Percentiles rank a stretch among this genome's conserved stretches.
phyloP scores from a whole-genome alignment of 192 early-diverging fungal genomes.

The Haplosporangium gracile region DNA sequence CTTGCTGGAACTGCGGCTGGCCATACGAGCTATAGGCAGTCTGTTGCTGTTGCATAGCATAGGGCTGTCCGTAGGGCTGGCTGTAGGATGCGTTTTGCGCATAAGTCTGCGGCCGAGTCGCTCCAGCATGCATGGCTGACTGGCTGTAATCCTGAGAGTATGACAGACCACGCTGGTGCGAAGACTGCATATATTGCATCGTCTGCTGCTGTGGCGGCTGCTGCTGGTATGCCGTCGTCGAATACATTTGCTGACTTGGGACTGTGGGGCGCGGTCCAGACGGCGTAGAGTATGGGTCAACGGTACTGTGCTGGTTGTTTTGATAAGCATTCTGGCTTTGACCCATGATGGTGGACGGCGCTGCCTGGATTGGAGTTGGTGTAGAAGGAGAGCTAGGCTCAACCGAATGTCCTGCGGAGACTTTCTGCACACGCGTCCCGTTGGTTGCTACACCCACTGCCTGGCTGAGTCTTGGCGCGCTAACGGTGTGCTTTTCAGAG shows the following conservation, averaged over 20 bases:
- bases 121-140: background rate
- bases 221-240: conserved; percentile 7
- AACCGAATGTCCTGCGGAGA: background rate
- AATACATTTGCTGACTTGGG: conserved; percentile 19
- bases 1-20: conserved; percentile 23
- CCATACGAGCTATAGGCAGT: conserved; percentile 6
- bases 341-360: background rate
- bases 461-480: background rate
- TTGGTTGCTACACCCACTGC: background rate
- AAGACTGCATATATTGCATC: conserved; percentile 24
- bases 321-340: conserved; percentile 13
- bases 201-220: conserved; percentile 8
- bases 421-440: background rate
- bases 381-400: conserved; percentile 13
- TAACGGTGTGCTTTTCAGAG: conserved; percentile 5
- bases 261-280: conserved; percentile 7
- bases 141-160: conserved; percentile 25
- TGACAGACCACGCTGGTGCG: conserved; percentile 13
- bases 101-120: conserved; percentile 27
- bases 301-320: background rate
- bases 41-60: conserved; percentile 23
- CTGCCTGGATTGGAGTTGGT: conserved; percentile 1
- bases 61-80: conserved; percentile 22
- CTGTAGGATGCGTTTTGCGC: conserved; percentile 1
- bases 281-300: conserved; percentile 3